These are phyloP conservation scores for Russula compacta DNA, from an alignment of 768 basidiomycete genomes.

Conservation along the genomic window DNA sequence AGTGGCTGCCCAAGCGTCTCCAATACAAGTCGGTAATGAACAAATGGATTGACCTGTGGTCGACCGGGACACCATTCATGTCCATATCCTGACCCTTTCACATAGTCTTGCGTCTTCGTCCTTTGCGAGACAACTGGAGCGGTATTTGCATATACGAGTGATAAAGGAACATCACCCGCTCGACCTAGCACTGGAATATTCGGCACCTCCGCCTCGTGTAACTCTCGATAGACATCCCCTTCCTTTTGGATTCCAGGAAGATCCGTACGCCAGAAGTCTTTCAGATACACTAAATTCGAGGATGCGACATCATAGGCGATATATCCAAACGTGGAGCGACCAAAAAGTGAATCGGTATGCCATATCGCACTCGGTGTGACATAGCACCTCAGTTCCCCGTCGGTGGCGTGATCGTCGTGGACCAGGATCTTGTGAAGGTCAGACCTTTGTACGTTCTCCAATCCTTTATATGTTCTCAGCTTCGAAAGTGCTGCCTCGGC, in stretches of 20 bases:
- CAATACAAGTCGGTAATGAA: neutral
- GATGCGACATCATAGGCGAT: neutral
- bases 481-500: neutral
- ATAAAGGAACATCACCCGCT: neutral
- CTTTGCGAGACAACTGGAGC: neutral
- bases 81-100: neutral
- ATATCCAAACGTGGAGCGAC: conserved; percentile 1
- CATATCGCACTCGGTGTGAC: too few relatives aligned
- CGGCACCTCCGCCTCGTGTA: neutral
- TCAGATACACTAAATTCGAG: too few relatives aligned
- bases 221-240: neutral
- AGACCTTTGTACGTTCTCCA: neutral
- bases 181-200: neutral
- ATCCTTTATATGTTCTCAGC: neutral
- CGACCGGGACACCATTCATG: neutral
- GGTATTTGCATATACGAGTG: neutral
- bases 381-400: too few relatives aligned
- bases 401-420: too few relatives aligned
- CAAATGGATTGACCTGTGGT: neutral
- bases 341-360: neutral
- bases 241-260: neutral
- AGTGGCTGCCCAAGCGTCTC: neutral
- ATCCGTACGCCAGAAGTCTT: neutral
- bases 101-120: neutral
- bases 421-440: too few relatives aligned